Evolutionary conservation across 2,329 filamentous ascomycete genomes (phyloP).

Genomic region (Colletotrichum salicis): DNA sequence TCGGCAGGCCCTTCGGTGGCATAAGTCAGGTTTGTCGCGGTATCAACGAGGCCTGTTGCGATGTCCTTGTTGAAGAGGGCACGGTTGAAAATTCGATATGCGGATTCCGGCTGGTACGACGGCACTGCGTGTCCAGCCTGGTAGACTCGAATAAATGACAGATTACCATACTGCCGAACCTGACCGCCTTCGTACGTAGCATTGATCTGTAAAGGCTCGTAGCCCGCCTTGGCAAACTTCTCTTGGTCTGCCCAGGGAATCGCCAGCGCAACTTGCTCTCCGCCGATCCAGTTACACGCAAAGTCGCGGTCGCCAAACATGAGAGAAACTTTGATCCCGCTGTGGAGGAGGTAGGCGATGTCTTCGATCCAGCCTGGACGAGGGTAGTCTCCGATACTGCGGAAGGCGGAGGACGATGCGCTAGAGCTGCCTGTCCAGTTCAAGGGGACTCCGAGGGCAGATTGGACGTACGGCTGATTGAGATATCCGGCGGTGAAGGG

Average conservation of each 20-base stretch:
- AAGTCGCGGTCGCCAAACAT: conserved; percentile 64
- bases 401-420: conserved; percentile 26
- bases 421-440: conserved; percentile 55
- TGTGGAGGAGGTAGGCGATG: conserved; percentile 54
- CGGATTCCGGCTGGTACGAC: conserved; percentile 59
- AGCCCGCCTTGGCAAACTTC: conserved; percentile 60
- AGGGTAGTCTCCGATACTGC: conserved; percentile 46
- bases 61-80: conserved; percentile 44
- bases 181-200: conserved; percentile 69
- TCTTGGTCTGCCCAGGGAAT: conserved; percentile 45
- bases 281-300: conserved; percentile 68
- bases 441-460: conserved; percentile 71
- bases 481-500: conserved; percentile 34
- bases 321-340: conserved; percentile 68
- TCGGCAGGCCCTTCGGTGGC: conserved; percentile 37
- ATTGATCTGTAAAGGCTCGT: conserved; percentile 70
- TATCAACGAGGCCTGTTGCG: conserved; percentile 38
- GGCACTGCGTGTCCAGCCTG: conserved; percentile 68
- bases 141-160: conserved; percentile 68
- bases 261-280: conserved; percentile 55
- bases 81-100: conserved; percentile 61
- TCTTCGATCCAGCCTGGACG: conserved; percentile 53
- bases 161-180: conserved; percentile 75
- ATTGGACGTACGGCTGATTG: conserved; percentile 53
- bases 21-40: conserved; percentile 34